Conservation (phyloP, 768 basidiomycete genomes). For the Xanthoconium stramineum region DNA sequence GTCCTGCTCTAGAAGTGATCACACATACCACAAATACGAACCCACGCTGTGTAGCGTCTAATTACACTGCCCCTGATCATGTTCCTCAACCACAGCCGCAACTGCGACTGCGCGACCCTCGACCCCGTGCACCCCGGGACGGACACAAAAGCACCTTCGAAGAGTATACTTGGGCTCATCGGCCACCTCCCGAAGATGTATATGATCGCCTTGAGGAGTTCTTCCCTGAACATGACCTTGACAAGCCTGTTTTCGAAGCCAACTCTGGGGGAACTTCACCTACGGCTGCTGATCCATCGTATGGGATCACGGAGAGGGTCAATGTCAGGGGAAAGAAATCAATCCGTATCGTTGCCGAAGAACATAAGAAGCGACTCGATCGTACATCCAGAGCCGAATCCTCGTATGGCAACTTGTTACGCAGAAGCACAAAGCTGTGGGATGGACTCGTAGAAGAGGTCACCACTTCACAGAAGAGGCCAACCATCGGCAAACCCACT, state of each 20-base stretch:
- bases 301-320: slow-evolving; percentile 39
- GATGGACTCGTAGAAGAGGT: slow-evolving; percentile 92
- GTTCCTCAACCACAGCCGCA: slow-evolving; percentile 13
- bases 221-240: slow-evolving; percentile 95
- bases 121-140: slow-evolving; percentile 29
- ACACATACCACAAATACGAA: slow-evolving; percentile 20
- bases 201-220: slow-evolving; percentile 91
- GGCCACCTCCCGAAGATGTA: slow-evolving; percentile 89
- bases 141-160: slow-evolving; percentile 51
- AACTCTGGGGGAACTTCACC: slow-evolving; percentile 78
- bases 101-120: slow-evolving; percentile 14
- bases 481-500: slow-evolving; percentile 37
- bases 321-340: slow-evolving; percentile 75
- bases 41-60: slow-evolving; percentile 15
- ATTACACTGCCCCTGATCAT: slow-evolving; percentile 19
- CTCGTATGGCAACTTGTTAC: slow-evolving; percentile 49
- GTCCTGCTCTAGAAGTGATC: slow-evolving; percentile 30
- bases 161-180: slow-evolving; percentile 81
- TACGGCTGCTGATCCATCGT: slow-evolving; percentile 52
- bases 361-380: slow-evolving; percentile 76
- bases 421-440: slow-evolving; percentile 94
- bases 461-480: slow-evolving; percentile 65
- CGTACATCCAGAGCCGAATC: slow-evolving; percentile 61
- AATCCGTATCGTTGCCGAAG: slow-evolving; percentile 88
- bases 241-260: slow-evolving; percentile 92